Evolutionary conservation across 768 basidiomycete species (phyloP).

Genomic region (Ramaria sp.): DNA sequence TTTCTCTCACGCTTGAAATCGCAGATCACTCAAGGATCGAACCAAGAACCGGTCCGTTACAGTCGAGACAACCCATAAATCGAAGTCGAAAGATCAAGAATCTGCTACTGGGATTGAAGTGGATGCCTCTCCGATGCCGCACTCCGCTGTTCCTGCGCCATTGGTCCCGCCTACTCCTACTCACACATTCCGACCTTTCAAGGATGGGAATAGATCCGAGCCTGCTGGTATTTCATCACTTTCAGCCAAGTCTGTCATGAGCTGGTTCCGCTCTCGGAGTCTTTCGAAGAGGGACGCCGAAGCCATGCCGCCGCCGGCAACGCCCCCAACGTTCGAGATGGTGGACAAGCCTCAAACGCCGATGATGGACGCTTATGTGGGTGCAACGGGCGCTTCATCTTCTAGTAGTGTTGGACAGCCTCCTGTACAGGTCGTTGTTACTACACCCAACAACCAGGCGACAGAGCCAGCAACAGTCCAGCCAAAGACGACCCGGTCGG

Average conservation of each 20-base stretch:
- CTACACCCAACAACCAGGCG: background rate
- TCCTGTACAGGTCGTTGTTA: conserved; percentile 7
- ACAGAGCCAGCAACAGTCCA: background rate
- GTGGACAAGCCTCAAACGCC: background rate
- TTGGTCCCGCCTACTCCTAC: conserved; percentile 9
- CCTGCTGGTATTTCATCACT: conserved; percentile 60
- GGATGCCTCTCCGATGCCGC: conserved; percentile 13
- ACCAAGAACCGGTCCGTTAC: conserved; percentile 24
- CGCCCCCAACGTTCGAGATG: background rate
- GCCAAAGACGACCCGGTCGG: conserved; percentile 12
- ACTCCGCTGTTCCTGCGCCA: conserved; percentile 12
- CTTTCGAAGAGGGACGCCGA: conserved; percentile 14
- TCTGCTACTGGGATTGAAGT: conserved; percentile 25
- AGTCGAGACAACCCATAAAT: conserved; percentile 16
- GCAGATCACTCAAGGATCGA: conserved; percentile 21
- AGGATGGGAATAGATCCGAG: background rate
- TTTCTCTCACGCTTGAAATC: background rate
- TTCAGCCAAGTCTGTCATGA: conserved; percentile 94
- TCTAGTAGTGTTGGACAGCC: conserved; percentile 1
- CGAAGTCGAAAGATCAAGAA: conserved; percentile 10
- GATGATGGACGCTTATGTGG: background rate
- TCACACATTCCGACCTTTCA: background rate
- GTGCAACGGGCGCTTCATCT: background rate
- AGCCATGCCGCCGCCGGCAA: background rate
- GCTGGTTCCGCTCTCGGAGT: conserved; percentile 72